A percentile compares a stretch with the other conserved stretches of the same genome.
Conservation (phyloP, 805 yeast genomes). For the Myxozyma sirexii region DNA sequence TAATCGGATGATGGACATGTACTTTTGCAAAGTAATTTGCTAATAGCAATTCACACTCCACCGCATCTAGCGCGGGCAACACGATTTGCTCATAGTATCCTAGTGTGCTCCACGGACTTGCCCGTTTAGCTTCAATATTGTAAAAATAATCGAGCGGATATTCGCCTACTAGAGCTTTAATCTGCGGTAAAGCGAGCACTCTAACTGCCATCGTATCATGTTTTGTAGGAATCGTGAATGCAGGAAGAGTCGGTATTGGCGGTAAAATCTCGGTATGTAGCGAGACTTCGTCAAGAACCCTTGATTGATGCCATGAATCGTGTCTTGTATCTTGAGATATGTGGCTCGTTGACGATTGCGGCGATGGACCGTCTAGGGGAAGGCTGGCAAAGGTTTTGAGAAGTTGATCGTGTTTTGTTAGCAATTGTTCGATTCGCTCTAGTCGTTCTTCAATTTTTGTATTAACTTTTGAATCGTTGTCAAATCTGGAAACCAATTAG, state of each 20-base stretch:
- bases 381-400: neutral
- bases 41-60: neutral
- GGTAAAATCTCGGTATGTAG: neutral
- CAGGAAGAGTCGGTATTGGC: constrained; percentile 1
- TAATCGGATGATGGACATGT: constrained; percentile 12
- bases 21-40: neutral
- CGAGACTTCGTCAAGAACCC: neutral
- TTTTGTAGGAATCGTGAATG: constrained; percentile 11
- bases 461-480: neutral
- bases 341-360: neutral
- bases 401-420: constrained; percentile 5
- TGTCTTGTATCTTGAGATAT: neutral
- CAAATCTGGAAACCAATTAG: neutral
- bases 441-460: neutral
- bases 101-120: neutral
- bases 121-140: constrained; percentile 7
- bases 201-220: constrained; percentile 13
- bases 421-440: neutral
- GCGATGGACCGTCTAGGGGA: neutral
- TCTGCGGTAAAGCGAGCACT: constrained; percentile 12
- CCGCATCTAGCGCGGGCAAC: neutral
- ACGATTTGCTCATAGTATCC: neutral
- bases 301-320: neutral
- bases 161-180: constrained; percentile 11
- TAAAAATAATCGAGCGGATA: constrained; percentile 11